Evolutionary conservation across 768 basidiomycete genomes (phyloP).

Genomic region (Agrocybe chaxingu): DNA sequence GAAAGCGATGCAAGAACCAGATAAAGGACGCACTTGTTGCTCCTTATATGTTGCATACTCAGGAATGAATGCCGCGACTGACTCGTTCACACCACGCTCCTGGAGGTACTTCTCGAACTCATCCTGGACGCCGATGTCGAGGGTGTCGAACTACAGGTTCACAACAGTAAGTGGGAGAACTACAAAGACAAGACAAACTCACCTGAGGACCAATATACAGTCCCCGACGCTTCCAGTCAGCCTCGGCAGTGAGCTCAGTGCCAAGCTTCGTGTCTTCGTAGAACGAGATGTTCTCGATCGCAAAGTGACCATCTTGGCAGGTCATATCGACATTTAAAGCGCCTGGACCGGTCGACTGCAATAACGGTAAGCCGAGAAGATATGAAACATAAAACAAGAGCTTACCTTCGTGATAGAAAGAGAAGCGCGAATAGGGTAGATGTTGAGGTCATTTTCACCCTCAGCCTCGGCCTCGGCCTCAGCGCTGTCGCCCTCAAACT

Average conservation of each 20-base stretch:
- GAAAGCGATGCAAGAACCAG: conserved; percentile 1
- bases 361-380: neutral
- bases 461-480: conserved; percentile 19
- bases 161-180: conserved; percentile 2
- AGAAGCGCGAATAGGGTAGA: conserved; percentile 75
- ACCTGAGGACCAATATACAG: conserved; percentile 92
- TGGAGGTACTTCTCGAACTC: conserved; percentile 87
- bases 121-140: conserved; percentile 84
- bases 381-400: neutral
- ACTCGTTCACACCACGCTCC: conserved; percentile 87
- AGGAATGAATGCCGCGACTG: conserved; percentile 81
- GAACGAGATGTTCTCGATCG: conserved; percentile 88
- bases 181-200: conserved; percentile 12
- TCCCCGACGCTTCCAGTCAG: conserved; percentile 91
- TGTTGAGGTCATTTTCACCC: conserved; percentile 26
- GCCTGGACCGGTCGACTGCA: conserved; percentile 50
- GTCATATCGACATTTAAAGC: conserved; percentile 78
- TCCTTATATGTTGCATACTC: conserved; percentile 90
- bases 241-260: conserved; percentile 78
- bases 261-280: conserved; percentile 73
- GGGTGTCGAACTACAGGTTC: conserved; percentile 72
- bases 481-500: conserved; percentile 26
- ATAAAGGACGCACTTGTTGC: conserved; percentile 66
- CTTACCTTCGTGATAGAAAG: conserved; percentile 80
- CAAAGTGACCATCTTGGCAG: conserved; percentile 74